phyloP scores from a whole-genome alignment of 345 rosid species.

The Raphanus sativus region DNA sequence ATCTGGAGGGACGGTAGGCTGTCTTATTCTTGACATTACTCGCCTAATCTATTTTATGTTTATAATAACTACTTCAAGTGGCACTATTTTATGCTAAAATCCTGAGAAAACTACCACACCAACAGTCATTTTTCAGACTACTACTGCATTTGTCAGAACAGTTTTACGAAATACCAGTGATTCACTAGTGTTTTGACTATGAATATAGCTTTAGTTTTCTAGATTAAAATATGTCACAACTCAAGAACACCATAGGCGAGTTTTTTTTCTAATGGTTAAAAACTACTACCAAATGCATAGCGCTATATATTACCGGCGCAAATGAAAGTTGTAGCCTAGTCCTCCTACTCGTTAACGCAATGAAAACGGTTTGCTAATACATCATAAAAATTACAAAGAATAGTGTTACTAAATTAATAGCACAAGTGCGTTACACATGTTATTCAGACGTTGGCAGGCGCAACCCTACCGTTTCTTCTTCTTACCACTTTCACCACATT shows the following conservation, averaged over 20 bases:
- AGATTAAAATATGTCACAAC: not conserved
- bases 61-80: not conserved
- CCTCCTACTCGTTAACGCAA: not conserved
- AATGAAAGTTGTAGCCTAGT: not conserved
- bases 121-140: constrained; percentile 2
- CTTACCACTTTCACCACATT: constrained; percentile 12
- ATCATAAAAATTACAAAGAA: not conserved
- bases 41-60: not conserved
- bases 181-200: not conserved
- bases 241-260: not conserved
- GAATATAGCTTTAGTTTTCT: not conserved
- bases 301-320: not conserved
- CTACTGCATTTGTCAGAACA: constrained; percentile 9
- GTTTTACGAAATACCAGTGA: constrained; percentile 14
- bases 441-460: not conserved
- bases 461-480: not conserved
- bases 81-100: not conserved
- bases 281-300: not conserved
- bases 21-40: constrained; percentile 31
- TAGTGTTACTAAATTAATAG: not conserved
- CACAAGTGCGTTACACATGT: constrained; percentile 26
- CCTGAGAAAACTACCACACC: not conserved
- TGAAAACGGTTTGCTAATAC: not conserved
- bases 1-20: constrained; percentile 33
- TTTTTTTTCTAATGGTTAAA: not conserved